Conservation (phyloP, 2,329 filamentous ascomycete species). For the Exutisphaerella laricina region DNA sequence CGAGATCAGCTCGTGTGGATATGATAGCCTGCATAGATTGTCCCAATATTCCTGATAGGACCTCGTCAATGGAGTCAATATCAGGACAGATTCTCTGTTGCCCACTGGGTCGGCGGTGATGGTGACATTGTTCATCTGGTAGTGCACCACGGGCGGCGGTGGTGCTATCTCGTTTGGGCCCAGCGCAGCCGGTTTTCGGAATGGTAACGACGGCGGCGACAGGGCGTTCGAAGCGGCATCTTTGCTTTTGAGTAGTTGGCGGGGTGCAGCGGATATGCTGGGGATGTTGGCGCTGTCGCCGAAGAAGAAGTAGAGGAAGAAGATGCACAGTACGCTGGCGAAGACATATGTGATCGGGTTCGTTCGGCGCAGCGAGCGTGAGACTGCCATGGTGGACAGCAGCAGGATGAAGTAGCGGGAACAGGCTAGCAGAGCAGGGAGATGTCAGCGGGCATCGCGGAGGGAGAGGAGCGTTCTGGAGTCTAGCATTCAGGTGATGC, state of each 20-base stretch:
- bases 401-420: too few relatives aligned
- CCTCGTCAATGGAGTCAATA: slow-evolving; percentile 84
- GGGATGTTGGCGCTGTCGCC: slow-evolving; percentile 56
- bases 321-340: slow-evolving; percentile 64
- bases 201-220: slow-evolving; percentile 68
- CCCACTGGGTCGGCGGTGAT: slow-evolving; percentile 68
- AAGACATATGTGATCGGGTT: slow-evolving; percentile 71
- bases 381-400: slow-evolving; percentile 47
- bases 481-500: too few relatives aligned
- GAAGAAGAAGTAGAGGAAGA: slow-evolving; percentile 48
- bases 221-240: slow-evolving; percentile 62
- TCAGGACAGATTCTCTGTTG: slow-evolving; percentile 79
- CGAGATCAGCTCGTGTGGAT: slow-evolving; percentile 91
- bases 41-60: slow-evolving; percentile 97
- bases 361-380: slow-evolving; percentile 69
- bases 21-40: slow-evolving; percentile 75
- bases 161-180: slow-evolving; percentile 48
- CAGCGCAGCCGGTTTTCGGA: slow-evolving; percentile 59
- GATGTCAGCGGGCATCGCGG: too few relatives aligned
- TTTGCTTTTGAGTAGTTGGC: slow-evolving; percentile 47
- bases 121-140: slow-evolving; percentile 92
- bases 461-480: too few relatives aligned
- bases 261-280: slow-evolving; percentile 43
- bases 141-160: slow-evolving; percentile 83
- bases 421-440: too few relatives aligned